phyloP scores from a whole-genome alignment of 345 rosid species.

The Raphanus sativus region DNA sequence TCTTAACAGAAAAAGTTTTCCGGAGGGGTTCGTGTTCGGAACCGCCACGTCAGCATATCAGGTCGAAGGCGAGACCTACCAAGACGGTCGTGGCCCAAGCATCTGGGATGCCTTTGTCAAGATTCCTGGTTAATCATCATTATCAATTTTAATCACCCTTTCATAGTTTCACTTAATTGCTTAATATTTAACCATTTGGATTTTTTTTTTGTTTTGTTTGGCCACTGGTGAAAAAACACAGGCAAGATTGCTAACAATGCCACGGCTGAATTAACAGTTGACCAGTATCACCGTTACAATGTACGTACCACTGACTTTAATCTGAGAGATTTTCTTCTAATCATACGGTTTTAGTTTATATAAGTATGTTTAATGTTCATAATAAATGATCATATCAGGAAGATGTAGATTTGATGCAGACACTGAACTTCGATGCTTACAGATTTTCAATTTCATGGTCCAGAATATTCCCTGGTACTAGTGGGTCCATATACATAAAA shows the following conservation, averaged over 20 bases:
- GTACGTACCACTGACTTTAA: constrained; percentile 36
- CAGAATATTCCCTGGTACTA: constrained; percentile 85
- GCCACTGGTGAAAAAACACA: constrained; percentile 8
- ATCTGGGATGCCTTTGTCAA: constrained; percentile 89
- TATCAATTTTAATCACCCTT: neutral
- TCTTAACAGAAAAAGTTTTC: constrained; percentile 61
- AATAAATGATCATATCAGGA: constrained; percentile 44
- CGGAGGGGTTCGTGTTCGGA: constrained; percentile 72
- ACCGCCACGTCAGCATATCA: constrained; percentile 97
- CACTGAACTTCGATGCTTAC: constrained; percentile 85
- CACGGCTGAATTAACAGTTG: constrained; percentile 77
- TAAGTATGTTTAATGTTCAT: neutral
- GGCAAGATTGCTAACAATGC: constrained; percentile 71
- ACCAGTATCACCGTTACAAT: constrained; percentile 89
- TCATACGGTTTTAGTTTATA: neutral
- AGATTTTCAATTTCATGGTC: constrained; percentile 98
- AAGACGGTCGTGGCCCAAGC: constrained; percentile 97
- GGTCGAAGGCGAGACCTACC: constrained; percentile 88
- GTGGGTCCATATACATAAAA: neutral
- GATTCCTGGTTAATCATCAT: constrained; percentile 55
- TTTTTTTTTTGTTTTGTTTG: neutral
- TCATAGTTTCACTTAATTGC: neutral
- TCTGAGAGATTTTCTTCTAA: neutral
- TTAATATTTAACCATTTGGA: neutral
- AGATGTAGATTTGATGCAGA: constrained; percentile 75